phyloP scores from a whole-genome alignment of 2,329 filamentous ascomycete species.

The Pseudocercospora fuligena region DNA sequence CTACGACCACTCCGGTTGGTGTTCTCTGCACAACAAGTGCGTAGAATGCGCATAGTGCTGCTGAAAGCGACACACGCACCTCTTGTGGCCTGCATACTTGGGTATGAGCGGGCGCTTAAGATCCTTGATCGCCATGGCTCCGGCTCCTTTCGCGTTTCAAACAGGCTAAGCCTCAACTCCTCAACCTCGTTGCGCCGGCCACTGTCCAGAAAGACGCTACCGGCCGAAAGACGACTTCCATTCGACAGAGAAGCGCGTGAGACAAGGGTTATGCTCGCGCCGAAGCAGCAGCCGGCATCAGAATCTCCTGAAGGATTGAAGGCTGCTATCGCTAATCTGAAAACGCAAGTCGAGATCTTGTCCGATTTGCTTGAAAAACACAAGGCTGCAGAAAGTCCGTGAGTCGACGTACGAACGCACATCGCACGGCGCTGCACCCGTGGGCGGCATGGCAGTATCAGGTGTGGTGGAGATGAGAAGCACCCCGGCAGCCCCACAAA shows the following conservation, averaged over 20 bases:
- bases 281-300: conserved; percentile 23
- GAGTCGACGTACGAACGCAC: conserved; percentile 18
- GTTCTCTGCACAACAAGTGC: conserved; percentile 67
- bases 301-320: conserved; percentile 24
- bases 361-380: conserved; percentile 24
- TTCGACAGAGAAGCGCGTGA: conserved; percentile 28
- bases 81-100: conserved; percentile 69
- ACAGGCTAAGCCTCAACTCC: conserved; percentile 22
- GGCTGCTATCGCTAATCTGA: conserved; percentile 31
- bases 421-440: neutral
- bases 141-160: conserved; percentile 23
- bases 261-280: conserved; percentile 20
- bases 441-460: conserved; percentile 5
- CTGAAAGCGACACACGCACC: conserved; percentile 67
- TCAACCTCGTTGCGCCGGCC: conserved; percentile 28
- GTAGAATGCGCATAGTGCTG: conserved; percentile 62
- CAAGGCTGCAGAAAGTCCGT: conserved; percentile 14
- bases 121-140: conserved; percentile 24
- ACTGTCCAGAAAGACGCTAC: conserved; percentile 25
- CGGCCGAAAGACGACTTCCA: conserved; percentile 21
- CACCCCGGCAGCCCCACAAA: conserved; percentile 16
- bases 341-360: conserved; percentile 29
- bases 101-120: conserved; percentile 61
- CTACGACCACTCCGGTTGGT: conserved; percentile 75
- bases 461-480: conserved; percentile 13